These are phyloP conservation scores for Colletotrichum sp. DNA, from an alignment of 2,329 filamentous ascomycete species.

Conservation along the genomic window DNA sequence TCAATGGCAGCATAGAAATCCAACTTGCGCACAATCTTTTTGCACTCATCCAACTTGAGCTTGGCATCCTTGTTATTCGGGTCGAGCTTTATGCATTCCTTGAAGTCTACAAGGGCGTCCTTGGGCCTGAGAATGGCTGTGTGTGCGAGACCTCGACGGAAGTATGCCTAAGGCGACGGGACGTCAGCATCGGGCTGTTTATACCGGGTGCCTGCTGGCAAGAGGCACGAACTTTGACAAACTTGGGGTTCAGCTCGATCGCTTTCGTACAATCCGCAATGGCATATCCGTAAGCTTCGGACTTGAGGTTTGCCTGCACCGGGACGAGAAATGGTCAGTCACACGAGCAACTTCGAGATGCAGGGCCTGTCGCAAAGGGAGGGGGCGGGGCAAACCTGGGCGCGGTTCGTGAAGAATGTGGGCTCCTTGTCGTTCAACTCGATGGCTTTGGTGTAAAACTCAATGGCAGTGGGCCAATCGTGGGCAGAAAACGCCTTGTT, in stretches of 20 bases:
- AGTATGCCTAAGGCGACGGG: conserved; percentile 73
- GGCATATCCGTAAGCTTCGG: conserved; percentile 93
- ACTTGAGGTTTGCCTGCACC: conserved; percentile 85
- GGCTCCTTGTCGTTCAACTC: conserved; percentile 82
- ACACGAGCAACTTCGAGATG: conserved; percentile 38
- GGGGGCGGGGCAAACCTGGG: conserved; percentile 68
- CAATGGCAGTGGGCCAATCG: conserved; percentile 83
- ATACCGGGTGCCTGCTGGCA: not conserved
- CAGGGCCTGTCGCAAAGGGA: not conserved
- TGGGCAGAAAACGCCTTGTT: conserved; percentile 91
- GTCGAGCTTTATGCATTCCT: conserved; percentile 84
- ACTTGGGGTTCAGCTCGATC: conserved; percentile 84
- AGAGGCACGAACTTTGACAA: conserved; percentile 74
- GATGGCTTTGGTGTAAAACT: conserved; percentile 88
- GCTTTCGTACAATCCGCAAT: conserved; percentile 90
- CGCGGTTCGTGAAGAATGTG: conserved; percentile 92
- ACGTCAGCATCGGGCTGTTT: conserved; percentile 17
- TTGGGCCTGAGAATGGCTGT: conserved; percentile 88
- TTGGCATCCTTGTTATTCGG: conserved; percentile 90
- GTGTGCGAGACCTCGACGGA: conserved; percentile 88
- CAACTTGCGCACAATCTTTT: conserved; percentile 90
- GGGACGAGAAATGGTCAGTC: conserved; percentile 43
- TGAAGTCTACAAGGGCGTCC: conserved; percentile 92
- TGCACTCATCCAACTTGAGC: conserved; percentile 89
- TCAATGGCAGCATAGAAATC: conserved; percentile 97